These are phyloP conservation scores for Metschnikowia aberdeeniae DNA, from an alignment of 805 yeast species.

Conservation along the genomic window DNA sequence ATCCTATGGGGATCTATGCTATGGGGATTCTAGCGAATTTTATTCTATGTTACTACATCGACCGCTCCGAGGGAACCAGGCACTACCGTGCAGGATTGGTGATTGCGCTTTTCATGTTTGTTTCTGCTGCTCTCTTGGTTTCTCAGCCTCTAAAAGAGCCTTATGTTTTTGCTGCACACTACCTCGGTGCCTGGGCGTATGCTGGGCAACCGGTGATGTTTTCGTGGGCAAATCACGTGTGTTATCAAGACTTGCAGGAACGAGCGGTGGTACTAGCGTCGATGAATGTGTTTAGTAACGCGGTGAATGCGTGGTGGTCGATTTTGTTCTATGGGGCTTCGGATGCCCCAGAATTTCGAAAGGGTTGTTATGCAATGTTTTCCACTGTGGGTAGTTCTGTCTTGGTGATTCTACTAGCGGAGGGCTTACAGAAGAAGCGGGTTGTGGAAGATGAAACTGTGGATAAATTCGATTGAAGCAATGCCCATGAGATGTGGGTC, in stretches of 20 bases:
- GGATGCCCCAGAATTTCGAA: conserved; percentile 47
- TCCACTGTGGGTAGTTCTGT: conserved; percentile 46
- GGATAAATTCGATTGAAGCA: not conserved
- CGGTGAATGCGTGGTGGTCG: conserved; percentile 65
- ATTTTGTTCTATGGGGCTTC: conserved; percentile 49
- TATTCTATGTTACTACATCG: conserved; percentile 41
- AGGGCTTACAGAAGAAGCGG: conserved; percentile 29
- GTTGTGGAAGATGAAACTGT: not conserved
- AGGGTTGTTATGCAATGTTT: conserved; percentile 56
- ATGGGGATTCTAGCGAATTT: conserved; percentile 48
- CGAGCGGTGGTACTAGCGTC: conserved; percentile 62
- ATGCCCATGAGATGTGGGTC: not conserved
- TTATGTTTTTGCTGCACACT: conserved; percentile 51
- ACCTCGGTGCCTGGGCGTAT: conserved; percentile 49
- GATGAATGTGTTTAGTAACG: conserved; percentile 61
- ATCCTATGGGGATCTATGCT: conserved; percentile 52
- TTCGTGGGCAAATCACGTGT: conserved; percentile 61
- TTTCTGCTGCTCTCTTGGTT: conserved; percentile 46
- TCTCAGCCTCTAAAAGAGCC: conserved; percentile 35
- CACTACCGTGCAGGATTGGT: conserved; percentile 52
- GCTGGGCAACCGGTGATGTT: conserved; percentile 60
- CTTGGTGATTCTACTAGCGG: conserved; percentile 37
- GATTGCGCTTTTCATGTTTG: conserved; percentile 39
- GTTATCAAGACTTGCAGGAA: conserved; percentile 56
- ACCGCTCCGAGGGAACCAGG: conserved; percentile 22